Base-by-base conservation (phyloP, 164 flowering plant genomes). In the Malania oleifera region DNA sequence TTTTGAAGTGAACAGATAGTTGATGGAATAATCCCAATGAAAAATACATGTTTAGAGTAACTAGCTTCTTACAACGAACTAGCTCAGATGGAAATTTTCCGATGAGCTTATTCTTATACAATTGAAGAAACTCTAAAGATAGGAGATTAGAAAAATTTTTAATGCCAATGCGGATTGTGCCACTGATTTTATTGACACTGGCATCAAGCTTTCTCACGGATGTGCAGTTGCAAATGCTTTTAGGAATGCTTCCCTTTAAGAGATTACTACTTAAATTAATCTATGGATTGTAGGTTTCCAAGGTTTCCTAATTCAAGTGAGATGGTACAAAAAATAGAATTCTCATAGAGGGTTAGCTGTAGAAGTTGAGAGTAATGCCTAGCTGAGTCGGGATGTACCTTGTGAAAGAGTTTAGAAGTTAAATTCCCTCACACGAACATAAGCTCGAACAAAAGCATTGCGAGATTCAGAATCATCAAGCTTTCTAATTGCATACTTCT, bases 381-480 rank as follows among this genome's bases (percentile, higher is more conserved):
- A 88, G 55, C 63, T 82, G 67, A 28, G 61, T 14, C 3, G 96
- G 93, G 57, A 86, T 78, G 0, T 40, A 38, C 2, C 92, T 87
- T 0, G 74, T 49, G 67, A 86, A 82, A 12, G 61, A 75, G 49
- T 89, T 89, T 7, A 58, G 17, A 49, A 43, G 80, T 50, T 51
- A 88, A 63, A 51, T 88, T 87, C 54, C 41, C 74, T 56, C 79
- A 86, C 96, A 31, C 87, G 88, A 65, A 90, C 74, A 67, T 77
- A 83, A 0, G 76, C 70, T 24, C 86, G 83, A 46, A 86, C 75
- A 77, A 87, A 85, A 54, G 95, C 89, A 82, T 90, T 90, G 17
- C 85, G 75, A 53, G 85, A 90, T 74, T 90, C 97, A 23, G 97
- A 79, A 69, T 85, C 97, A 73, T 90, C 91, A 41, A 90, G 86